These are phyloP conservation scores for Lactuca saligna DNA, from an alignment of 129 eudicot species.

Conservation along the genomic window DNA sequence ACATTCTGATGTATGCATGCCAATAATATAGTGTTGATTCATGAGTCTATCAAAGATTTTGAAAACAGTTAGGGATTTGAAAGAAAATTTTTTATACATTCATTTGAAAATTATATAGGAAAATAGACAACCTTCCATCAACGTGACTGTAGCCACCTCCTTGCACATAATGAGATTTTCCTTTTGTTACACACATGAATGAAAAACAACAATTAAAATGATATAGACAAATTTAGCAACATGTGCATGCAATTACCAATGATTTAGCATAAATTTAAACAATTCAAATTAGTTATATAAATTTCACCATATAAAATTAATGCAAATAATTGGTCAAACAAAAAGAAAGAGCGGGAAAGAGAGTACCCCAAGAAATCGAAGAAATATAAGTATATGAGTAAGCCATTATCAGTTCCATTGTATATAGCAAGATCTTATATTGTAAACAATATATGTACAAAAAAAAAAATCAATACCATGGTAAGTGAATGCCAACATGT, in stretches of 20 bases:
- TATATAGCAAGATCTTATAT: slow-evolving; percentile 62
- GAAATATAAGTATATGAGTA: no score
- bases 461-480: neutral
- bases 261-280: neutral
- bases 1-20: no score
- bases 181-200: slow-evolving; percentile 59
- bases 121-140: slow-evolving; percentile 66
- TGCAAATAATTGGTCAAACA: neutral
- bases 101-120: no score
- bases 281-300: neutral
- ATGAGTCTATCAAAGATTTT: no score
- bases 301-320: neutral
- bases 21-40: no score
- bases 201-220: neutral
- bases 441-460: slow-evolving; percentile 55
- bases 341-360: neutral
- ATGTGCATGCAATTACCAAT: slow-evolving; percentile 1
- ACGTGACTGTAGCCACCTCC: slow-evolving; percentile 95
- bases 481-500: neutral
- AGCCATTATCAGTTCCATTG: slow-evolving; percentile 66
- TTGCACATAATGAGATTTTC: slow-evolving; percentile 77
- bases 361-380: slow-evolving; percentile 81
- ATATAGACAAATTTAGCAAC: neutral
- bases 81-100: no score
- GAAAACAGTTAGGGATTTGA: no score